phyloP scores from a whole-genome alignment of 495 filamentous ascomycete genomes.

The Penicillium salamii region DNA sequence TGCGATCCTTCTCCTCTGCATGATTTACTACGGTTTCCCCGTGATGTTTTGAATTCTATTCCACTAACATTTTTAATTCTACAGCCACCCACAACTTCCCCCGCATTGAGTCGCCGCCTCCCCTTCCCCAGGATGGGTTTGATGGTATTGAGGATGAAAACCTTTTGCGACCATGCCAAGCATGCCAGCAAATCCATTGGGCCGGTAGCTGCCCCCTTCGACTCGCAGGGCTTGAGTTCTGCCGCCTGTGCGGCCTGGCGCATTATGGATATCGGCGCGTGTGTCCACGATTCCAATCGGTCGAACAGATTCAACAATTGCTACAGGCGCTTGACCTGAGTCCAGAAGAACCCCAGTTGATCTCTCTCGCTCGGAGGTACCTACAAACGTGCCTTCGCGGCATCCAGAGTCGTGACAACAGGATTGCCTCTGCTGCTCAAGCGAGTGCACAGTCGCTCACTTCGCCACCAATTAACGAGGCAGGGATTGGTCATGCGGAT shows the following conservation, averaged over 20 bases:
- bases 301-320: slow-evolving; percentile 58
- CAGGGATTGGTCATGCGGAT: too few relatives aligned
- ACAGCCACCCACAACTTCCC: slow-evolving; percentile 37
- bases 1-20: neutral
- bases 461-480: too few relatives aligned
- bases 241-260: slow-evolving; percentile 64
- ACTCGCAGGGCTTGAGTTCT: slow-evolving; percentile 57
- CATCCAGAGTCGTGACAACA: slow-evolving; percentile 13
- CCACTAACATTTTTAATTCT: neutral
- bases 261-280: slow-evolving; percentile 54
- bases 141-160: slow-evolving; percentile 41
- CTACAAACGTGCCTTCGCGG: slow-evolving; percentile 50
- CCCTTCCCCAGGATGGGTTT: slow-evolving; percentile 26
- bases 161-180: slow-evolving; percentile 41
- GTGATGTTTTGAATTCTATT: neutral
- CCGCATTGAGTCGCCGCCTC: slow-evolving; percentile 30
- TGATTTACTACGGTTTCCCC: neutral
- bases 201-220: slow-evolving; percentile 60
- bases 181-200: slow-evolving; percentile 52
- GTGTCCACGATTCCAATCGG: slow-evolving; percentile 60
- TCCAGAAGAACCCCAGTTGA: slow-evolving; percentile 51
- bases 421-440: neutral
- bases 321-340: slow-evolving; percentile 55
- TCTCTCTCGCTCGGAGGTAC: slow-evolving; percentile 53
- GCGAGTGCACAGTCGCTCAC: neutral